These are phyloP conservation scores for Coelastrella sp. DNA, from an alignment of 139 green algal genomes.

Conservation along the genomic window DNA sequence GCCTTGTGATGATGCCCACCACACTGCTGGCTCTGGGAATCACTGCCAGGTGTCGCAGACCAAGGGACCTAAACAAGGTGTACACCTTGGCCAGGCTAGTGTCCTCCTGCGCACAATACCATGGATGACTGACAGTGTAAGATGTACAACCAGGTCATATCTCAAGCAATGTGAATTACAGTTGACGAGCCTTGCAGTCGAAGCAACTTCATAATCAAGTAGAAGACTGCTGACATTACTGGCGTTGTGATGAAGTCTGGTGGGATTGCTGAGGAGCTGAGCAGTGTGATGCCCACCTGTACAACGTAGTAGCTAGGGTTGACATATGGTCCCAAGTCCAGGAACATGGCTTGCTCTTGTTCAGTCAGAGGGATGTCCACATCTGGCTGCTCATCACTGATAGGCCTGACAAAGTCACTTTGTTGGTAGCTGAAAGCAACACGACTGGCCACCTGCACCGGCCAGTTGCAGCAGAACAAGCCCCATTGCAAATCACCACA, in stretches of 20 bases:
- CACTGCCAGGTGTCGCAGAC: constrained; percentile 86
- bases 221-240: too few species aligned
- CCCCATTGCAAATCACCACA: too few species aligned
- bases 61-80: constrained; percentile 85
- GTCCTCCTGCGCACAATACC: constrained; percentile 57
- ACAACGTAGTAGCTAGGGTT: constrained; percentile 77
- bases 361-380: constrained; percentile 48
- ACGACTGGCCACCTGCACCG: constrained; percentile 29
- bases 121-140: too few species aligned
- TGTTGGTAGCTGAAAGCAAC: constrained; percentile 49
- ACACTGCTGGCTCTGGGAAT: constrained; percentile 59
- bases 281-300: constrained; percentile 49
- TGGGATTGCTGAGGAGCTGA: neutral
- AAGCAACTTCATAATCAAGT: too few species aligned
- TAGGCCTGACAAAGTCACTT: constrained; percentile 66
- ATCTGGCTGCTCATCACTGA: constrained; percentile 32
- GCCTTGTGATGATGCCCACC: constrained; percentile 85
- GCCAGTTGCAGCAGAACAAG: too few species aligned
- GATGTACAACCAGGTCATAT: too few species aligned
- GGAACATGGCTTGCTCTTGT: constrained; percentile 62
- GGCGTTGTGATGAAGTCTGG: too few species aligned
- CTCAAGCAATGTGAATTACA: too few species aligned
- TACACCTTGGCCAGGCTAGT: constrained; percentile 78
- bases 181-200: too few species aligned
- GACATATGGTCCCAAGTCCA: constrained; percentile 76